These are phyloP conservation scores for Tetracladium marchalianum DNA, from an alignment of 495 filamentous ascomycete genomes.

Conservation along the genomic window DNA sequence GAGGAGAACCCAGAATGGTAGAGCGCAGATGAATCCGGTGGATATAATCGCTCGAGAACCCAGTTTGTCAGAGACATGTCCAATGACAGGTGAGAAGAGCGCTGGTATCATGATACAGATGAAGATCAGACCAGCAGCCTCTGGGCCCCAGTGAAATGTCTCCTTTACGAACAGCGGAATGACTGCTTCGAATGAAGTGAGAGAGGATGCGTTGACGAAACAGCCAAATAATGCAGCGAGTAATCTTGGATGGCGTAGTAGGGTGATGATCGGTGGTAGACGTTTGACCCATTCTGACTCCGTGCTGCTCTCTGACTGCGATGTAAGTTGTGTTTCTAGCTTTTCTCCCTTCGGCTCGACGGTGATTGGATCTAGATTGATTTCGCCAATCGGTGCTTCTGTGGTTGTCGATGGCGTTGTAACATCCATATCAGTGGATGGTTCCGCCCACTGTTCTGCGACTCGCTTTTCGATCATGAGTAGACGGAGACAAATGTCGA, in stretches of 20 bases:
- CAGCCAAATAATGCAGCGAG: slow-evolving; percentile 47
- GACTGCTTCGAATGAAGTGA: slow-evolving; percentile 44
- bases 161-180: slow-evolving; percentile 57
- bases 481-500: slow-evolving; percentile 62
- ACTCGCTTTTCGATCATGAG: slow-evolving; percentile 68
- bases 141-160: slow-evolving; percentile 55
- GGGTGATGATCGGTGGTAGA: slow-evolving; percentile 23
- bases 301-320: not conserved
- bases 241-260: slow-evolving; percentile 47
- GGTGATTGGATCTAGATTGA: not conserved
- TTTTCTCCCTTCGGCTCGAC: not conserved
- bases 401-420: not conserved
- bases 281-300: slow-evolving; percentile 1
- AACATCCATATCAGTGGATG: not conserved
- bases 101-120: slow-evolving; percentile 52
- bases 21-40: slow-evolving; percentile 46
- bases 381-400: not conserved
- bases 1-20: slow-evolving; percentile 53
- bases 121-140: slow-evolving; percentile 64
- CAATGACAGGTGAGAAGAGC: slow-evolving; percentile 54
- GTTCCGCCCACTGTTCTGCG: slow-evolving; percentile 46
- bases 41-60: slow-evolving; percentile 50
- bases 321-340: not conserved
- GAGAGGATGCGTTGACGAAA: slow-evolving; percentile 43
- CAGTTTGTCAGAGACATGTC: slow-evolving; percentile 46